phyloP scores from a whole-genome alignment of 805 yeast genomes.

The Yarrowia sp. region DNA sequence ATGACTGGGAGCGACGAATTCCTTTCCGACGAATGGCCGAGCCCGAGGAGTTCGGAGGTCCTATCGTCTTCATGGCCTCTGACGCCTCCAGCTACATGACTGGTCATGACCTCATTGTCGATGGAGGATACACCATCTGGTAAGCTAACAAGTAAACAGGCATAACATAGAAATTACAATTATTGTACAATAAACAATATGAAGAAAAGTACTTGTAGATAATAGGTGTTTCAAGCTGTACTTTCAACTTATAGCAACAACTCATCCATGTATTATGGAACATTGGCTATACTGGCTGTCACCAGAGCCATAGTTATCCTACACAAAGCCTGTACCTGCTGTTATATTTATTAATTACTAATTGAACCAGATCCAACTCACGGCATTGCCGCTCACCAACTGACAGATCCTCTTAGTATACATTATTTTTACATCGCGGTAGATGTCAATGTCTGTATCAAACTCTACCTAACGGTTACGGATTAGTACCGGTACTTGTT shows the following conservation, averaged over 20 bases:
- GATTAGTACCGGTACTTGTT: no score
- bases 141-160: constrained; percentile 32
- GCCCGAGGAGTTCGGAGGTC: constrained; percentile 77
- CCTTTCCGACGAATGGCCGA: constrained; percentile 84
- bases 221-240: no score
- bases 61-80: constrained; percentile 68
- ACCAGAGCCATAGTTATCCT: no score
- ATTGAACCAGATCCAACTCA: background rate
- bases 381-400: background rate
- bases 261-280: no score
- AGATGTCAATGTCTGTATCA: constrained; percentile 19
- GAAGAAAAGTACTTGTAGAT: no score
- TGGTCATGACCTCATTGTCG: constrained; percentile 77
- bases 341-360: background rate
- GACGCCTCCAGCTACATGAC: constrained; percentile 77
- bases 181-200: no score
- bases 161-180: no score
- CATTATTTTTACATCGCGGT: constrained; percentile 10
- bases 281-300: no score
- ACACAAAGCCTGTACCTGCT: no score
- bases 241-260: no score
- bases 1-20: constrained; percentile 65
- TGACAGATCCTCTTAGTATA: background rate
- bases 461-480: background rate
- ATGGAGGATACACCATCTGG: constrained; percentile 87